Evolutionary conservation across 208 protist species (phyloP).

Genomic region (Kentomonas sorsogonicus): DNA sequence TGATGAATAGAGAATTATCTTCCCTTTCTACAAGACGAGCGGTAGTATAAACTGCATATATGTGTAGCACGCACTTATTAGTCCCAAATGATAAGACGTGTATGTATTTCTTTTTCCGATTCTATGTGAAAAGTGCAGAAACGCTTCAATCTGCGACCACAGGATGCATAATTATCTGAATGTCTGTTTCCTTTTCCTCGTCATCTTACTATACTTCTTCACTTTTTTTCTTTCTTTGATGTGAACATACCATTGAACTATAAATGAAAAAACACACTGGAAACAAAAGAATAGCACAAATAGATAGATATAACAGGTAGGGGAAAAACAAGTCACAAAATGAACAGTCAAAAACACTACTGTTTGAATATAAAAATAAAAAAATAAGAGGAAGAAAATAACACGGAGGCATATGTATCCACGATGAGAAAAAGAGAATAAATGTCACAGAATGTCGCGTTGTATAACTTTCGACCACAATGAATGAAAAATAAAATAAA

Average conservation of each 20-base stretch:
- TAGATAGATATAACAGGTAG: neutral
- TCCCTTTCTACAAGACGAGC: too few species aligned
- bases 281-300: conserved; percentile 5
- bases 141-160: too few species aligned
- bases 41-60: too few species aligned
- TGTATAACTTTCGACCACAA: neutral
- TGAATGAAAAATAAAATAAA: conserved; percentile 2
- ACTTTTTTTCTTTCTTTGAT: neutral
- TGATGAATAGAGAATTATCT: too few species aligned
- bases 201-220: neutral
- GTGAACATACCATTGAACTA: neutral
- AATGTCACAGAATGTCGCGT: too few species aligned
- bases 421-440: too few species aligned
- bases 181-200: neutral
- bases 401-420: neutral
- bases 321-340: neutral
- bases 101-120: conserved; percentile 3
- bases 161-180: conserved; percentile 1
- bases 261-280: neutral
- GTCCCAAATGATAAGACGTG: too few species aligned
- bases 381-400: neutral
- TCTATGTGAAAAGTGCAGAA: neutral
- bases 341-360: neutral
- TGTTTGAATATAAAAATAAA: neutral
- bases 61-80: too few species aligned